phyloP scores from a whole-genome alignment of 2,329 filamentous ascomycete species.

The Trichothecium sympodiale region DNA sequence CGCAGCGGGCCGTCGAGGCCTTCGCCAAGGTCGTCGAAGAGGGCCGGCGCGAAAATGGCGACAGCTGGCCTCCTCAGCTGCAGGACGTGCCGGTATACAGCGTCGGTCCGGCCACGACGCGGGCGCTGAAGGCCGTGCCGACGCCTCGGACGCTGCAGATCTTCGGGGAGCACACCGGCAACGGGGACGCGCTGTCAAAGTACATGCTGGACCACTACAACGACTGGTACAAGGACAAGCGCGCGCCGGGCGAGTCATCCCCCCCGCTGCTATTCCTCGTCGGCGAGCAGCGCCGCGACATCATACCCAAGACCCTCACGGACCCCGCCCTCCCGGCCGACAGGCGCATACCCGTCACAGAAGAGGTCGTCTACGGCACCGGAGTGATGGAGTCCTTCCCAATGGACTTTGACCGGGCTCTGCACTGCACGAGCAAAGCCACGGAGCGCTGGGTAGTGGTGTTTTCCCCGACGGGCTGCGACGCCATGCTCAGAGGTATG shows the following conservation, averaged over 20 bases:
- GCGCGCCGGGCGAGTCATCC: conserved; percentile 23
- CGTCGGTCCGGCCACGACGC: conserved; percentile 70
- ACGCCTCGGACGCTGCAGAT: conserved; percentile 44
- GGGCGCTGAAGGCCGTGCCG: conserved; percentile 51
- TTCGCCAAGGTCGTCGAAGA: conserved; percentile 54
- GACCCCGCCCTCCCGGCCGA: conserved; percentile 34
- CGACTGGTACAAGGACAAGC: conserved; percentile 29
- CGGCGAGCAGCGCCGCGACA: conserved; percentile 78
- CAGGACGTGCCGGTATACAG: conserved; percentile 57
- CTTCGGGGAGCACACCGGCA: conserved; percentile 73
- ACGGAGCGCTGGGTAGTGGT: conserved; percentile 61
- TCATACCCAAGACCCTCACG: conserved; percentile 76
- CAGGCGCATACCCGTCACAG: conserved; percentile 55
- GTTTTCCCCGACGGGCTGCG: conserved; percentile 56
- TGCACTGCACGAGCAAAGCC: conserved; percentile 32
- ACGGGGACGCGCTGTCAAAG: conserved; percentile 65
- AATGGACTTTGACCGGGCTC: conserved; percentile 44
- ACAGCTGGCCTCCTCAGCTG: conserved; percentile 32
- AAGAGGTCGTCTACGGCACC: conserved; percentile 80
- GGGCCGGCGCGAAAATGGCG: conserved; percentile 5
- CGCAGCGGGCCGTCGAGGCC: conserved; percentile 72
- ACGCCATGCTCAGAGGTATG: conserved; percentile 45
- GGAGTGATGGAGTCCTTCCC: conserved; percentile 72
- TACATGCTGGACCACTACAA: conserved; percentile 73
- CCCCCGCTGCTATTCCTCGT: conserved; percentile 74